phyloP scores from a whole-genome alignment of 345 rosid genomes.

The Hevea brasiliensis region DNA sequence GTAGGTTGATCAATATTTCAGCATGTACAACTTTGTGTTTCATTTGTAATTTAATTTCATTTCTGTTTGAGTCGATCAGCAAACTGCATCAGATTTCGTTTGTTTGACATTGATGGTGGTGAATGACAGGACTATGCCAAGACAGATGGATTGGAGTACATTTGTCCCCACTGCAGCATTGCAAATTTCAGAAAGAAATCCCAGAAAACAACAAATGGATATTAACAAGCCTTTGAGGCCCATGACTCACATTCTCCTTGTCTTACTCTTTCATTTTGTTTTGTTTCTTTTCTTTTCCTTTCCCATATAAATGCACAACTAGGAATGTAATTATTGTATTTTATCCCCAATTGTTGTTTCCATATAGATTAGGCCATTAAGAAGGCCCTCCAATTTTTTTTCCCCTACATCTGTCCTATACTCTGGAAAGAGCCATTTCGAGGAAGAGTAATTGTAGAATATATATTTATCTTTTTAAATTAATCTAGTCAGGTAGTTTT shows the following conservation, averaged over 20 bases:
- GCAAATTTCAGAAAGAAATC: slow-evolving; percentile 88
- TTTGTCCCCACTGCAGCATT: slow-evolving; percentile 91
- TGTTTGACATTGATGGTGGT: slow-evolving; percentile 1
- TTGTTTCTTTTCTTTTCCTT: not conserved
- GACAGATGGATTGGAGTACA: slow-evolving; percentile 94
- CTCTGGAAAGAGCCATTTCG: slow-evolving; percentile 15
- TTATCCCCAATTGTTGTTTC: slow-evolving; percentile 44
- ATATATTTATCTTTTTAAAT: not conserved
- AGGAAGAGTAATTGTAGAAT: slow-evolving; percentile 24
- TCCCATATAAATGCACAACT: slow-evolving; percentile 26
- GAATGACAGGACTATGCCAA: slow-evolving; percentile 90
- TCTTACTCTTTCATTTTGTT: not conserved
- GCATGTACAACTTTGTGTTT: not conserved
- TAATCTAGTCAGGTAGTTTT: slow-evolving; percentile 8
- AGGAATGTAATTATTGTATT: slow-evolving; percentile 48
- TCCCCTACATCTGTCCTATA: slow-evolving; percentile 2
- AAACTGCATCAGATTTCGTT: not conserved
- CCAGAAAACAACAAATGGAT: slow-evolving; percentile 69
- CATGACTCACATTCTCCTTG: slow-evolving; percentile 10
- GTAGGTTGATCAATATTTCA: too few species aligned
- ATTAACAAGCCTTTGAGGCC: slow-evolving; percentile 33
- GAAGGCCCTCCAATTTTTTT: slow-evolving; percentile 12
- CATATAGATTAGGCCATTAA: slow-evolving; percentile 36
- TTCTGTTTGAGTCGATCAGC: not conserved
- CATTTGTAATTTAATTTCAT: not conserved